Evolutionary conservation across 2,329 filamentous ascomycete species (phyloP).

Genomic region (Arthrinium puccinioides): DNA sequence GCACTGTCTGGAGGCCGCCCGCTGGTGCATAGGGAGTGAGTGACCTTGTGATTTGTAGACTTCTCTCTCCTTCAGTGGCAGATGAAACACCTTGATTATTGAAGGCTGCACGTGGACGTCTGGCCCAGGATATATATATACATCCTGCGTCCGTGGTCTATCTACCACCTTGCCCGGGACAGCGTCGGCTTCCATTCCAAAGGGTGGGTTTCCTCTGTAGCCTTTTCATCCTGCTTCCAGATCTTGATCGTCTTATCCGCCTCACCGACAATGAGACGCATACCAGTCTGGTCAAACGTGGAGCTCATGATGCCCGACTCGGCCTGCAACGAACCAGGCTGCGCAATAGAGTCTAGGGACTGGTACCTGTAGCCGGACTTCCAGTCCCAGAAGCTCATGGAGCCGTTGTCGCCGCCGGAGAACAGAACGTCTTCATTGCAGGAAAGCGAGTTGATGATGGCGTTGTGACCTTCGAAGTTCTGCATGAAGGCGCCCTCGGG

Average conservation of each 20-base stretch:
- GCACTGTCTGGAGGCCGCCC: too few relatives aligned
- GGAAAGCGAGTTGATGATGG: conserved; percentile 89
- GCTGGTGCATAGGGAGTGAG: too few relatives aligned
- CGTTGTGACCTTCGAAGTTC: conserved; percentile 94
- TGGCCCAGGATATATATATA: too few relatives aligned
- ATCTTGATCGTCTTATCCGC: conserved; percentile 98
- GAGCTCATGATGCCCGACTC: conserved; percentile 93
- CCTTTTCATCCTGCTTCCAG: conserved; percentile 89
- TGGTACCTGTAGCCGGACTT: conserved; percentile 93
- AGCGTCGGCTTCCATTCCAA: conserved; percentile 85
- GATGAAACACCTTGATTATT: too few relatives aligned
- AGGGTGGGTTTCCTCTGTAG: conserved; percentile 86
- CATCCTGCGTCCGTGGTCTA: too few relatives aligned
- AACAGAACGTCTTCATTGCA: conserved; percentile 95
- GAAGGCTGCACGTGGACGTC: too few relatives aligned
- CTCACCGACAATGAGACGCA: conserved; percentile 88
- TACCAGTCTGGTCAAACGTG: conserved; percentile 81
- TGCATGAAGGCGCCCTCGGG: conserved; percentile 98
- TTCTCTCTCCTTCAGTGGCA: too few relatives aligned
- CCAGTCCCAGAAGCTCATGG: conserved; percentile 98
- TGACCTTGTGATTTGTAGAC: too few relatives aligned
- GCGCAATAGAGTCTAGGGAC: conserved; percentile 79
- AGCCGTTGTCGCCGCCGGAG: conserved; percentile 91
- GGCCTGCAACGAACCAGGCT: conserved; percentile 88
- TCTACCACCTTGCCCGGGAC: conserved; percentile 66